Evolutionary conservation across 306 rosid species (phyloP).

Genomic region (Trifolium subterraneum): DNA sequence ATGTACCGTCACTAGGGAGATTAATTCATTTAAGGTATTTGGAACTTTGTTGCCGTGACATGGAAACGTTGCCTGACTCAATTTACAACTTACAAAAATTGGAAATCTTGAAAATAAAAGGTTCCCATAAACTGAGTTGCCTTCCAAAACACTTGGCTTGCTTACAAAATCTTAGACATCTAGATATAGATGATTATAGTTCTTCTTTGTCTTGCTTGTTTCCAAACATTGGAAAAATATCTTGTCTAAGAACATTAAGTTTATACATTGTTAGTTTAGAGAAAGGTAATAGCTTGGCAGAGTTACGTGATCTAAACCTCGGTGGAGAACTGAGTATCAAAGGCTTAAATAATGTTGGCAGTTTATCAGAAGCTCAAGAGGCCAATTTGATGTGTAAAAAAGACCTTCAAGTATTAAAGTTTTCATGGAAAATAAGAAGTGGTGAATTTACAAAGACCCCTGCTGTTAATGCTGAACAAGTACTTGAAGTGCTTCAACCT

Average conservation of each 20-base stretch:
- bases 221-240: not conserved
- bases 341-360: not conserved
- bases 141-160: not conserved
- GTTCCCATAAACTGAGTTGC: not conserved
- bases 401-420: not conserved
- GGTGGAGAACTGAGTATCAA: not conserved
- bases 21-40: slow-evolving; percentile 22
- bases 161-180: slow-evolving; percentile 17
- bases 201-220: not conserved
- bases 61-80: not conserved
- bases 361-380: not conserved
- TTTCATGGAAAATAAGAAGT: no score
- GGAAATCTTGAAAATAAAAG: not conserved
- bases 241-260: slow-evolving; percentile 8
- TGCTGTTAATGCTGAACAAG: no score
- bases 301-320: not conserved
- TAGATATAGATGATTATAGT: not conserved
- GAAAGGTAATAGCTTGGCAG: not conserved
- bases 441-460: not conserved
- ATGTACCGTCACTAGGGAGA: not conserved
- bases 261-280: not conserved
- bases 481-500: no score
- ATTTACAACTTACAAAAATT: not conserved
- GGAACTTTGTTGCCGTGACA: not conserved
- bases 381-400: slow-evolving; percentile 12